Evolutionary conservation across 129 eudicot species (phyloP).

Genomic region (Centaurea solstitialis): DNA sequence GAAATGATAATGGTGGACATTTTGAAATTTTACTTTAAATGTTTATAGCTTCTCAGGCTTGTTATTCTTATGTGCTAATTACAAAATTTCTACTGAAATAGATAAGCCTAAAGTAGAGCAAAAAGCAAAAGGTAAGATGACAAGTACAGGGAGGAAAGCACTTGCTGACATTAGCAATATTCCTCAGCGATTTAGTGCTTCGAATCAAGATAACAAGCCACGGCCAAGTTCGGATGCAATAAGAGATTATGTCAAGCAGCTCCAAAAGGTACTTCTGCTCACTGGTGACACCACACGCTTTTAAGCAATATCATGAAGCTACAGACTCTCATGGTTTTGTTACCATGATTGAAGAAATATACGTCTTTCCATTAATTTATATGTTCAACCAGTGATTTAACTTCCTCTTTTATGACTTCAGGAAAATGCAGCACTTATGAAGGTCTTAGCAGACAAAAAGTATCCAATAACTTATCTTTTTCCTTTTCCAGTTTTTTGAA

Average conservation of each 20-base stretch:
- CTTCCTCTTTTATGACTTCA: conserved; percentile 26
- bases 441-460: conserved; percentile 57
- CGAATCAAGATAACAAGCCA: conserved; percentile 23
- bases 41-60: neutral
- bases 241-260: conserved; percentile 39
- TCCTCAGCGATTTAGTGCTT: conserved; percentile 23
- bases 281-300: conserved; percentile 1
- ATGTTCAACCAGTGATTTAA: conserved; percentile 3
- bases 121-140: conserved; percentile 15
- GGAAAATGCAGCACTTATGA: conserved; percentile 54
- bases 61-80: conserved; percentile 5
- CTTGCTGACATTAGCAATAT: conserved; percentile 56
- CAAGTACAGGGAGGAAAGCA: conserved; percentile 36
- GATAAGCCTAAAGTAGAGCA: conserved; percentile 26
- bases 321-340: conserved; percentile 1
- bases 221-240: conserved; percentile 23
- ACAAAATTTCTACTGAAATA: conserved; percentile 8
- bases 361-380: neutral
- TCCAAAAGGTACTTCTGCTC: conserved; percentile 41
- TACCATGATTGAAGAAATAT: neutral
- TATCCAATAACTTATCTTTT: conserved; percentile 24
- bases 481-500: neutral
- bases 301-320: neutral
- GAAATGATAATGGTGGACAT: neutral
- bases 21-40: neutral